These are phyloP conservation scores for Saitozyma sp. DNA, from an alignment of 768 basidiomycete genomes.

Conservation along the genomic window DNA sequence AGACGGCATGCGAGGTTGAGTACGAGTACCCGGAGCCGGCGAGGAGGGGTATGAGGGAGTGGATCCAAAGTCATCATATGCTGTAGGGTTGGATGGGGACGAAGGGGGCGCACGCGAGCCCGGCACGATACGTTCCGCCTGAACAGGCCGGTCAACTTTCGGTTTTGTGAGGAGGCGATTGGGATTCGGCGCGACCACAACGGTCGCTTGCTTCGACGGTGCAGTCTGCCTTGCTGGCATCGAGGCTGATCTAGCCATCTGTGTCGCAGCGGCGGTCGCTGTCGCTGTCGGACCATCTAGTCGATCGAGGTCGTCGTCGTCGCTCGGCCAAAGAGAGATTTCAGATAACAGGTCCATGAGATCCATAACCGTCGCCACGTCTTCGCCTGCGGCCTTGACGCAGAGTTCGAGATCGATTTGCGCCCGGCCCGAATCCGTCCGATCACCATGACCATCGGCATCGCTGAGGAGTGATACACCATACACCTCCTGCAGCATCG, in stretches of 20 bases:
- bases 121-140: slow-evolving; percentile 11
- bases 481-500: slow-evolving; percentile 42
- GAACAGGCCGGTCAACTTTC: too few relatives aligned
- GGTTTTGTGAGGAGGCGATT: too few relatives aligned
- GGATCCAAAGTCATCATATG: slow-evolving; percentile 27
- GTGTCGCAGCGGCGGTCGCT: too few relatives aligned
- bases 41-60: slow-evolving; percentile 7
- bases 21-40: background rate
- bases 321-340: slow-evolving; percentile 32
- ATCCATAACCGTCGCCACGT: slow-evolving; percentile 44
- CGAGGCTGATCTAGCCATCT: too few relatives aligned
- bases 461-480: slow-evolving; percentile 17
- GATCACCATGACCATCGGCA: background rate
- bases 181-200: too few relatives aligned
- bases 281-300: too few relatives aligned
- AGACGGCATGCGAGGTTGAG: slow-evolving; percentile 3
- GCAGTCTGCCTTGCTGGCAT: too few relatives aligned
- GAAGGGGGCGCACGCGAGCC: slow-evolving; percentile 23
- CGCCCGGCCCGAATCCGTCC: slow-evolving; percentile 3
- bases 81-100: slow-evolving; percentile 20
- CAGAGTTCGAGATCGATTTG: slow-evolving; percentile 39
- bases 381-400: slow-evolving; percentile 30
- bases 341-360: slow-evolving; percentile 44
- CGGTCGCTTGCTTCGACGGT: too few relatives aligned
- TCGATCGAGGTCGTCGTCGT: slow-evolving; percentile 20